A percentile compares a stretch with the other conserved stretches of the same genome.
phyloP scores from a whole-genome alignment of 2,329 filamentous ascomycete genomes.

The Nemania bipapillata region DNA sequence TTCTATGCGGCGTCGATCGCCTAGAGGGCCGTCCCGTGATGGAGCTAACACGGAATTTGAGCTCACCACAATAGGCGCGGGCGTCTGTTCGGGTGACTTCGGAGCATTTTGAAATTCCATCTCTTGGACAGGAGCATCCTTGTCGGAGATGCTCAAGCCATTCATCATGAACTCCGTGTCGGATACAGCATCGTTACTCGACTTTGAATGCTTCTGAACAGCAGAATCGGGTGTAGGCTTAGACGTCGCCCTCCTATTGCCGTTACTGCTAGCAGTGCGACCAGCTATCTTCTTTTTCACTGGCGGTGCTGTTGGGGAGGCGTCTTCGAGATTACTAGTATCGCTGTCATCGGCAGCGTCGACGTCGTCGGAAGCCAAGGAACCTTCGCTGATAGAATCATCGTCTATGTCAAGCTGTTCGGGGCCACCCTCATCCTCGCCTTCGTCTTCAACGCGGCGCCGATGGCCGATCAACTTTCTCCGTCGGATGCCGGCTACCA shows the following conservation, averaged over 20 bases:
- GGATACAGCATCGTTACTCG: constrained; percentile 55
- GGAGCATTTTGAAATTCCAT: constrained; percentile 59
- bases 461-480: constrained; percentile 74
- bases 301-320: constrained; percentile 60
- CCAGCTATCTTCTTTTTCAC: constrained; percentile 47
- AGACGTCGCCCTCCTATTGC: constrained; percentile 47
- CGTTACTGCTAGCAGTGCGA: constrained; percentile 51
- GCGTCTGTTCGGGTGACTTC: constrained; percentile 55
- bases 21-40: constrained; percentile 64
- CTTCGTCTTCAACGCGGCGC: constrained; percentile 76
- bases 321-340: constrained; percentile 70
- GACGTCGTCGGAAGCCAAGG: constrained; percentile 70
- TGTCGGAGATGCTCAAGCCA: constrained; percentile 60
- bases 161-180: constrained; percentile 71
- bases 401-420: constrained; percentile 70
- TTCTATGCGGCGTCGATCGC: constrained; percentile 80
- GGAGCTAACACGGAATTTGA: constrained; percentile 59
- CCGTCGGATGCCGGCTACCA: constrained; percentile 65
- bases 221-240: constrained; percentile 47
- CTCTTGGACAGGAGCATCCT: constrained; percentile 56
- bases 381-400: constrained; percentile 73
- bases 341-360: constrained; percentile 70
- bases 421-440: constrained; percentile 71
- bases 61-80: constrained; percentile 66
- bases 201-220: constrained; percentile 50